Evolutionary conservation across 164 flowering plant species (phyloP), one percentile per base, ranked within the genome.

Genomic region (Cinnamomum micranthum): DNA sequence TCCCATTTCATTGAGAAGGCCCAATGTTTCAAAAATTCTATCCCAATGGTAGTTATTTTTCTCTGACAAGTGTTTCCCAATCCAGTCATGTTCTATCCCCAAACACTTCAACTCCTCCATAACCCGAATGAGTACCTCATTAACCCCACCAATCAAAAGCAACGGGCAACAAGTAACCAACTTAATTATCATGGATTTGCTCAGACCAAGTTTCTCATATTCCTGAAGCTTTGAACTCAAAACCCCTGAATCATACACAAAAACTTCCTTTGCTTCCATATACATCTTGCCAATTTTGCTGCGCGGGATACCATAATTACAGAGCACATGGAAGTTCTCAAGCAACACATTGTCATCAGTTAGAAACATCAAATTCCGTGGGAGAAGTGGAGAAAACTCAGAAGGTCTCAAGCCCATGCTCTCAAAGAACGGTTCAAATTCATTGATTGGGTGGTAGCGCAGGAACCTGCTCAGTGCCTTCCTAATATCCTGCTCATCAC

Each of bases 381-480:
- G 92, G 75, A 93, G 92, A 52, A 85, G 62, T 6, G 75, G 68
- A 3, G 9, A 23, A 35, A 84, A 77, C 79, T 87, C 89, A 1
- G 78, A 64, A 5, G 86, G 91, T 52, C 81, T 76, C 85, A 93
- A 76, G 65, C 98, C 97, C 62, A 88, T 73, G 77, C 98, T 91
- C 87, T 93, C 98, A 68, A 93, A 87, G 81, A 93, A 91, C 0
- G 97, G 97, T 75, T 91, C 98, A 71, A 88, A 91, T 67, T 93
- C 98, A 81, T 93, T 91, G 65, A 93, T 85, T 1, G 97, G 98
- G 73, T 90, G 86, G 78, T 87, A 89, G 23, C 92, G 79, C 68
- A 93, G 77, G 70, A 83, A 87, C 33, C 91, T 82, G n/a, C 86
- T 3, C 23, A 89, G 3, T 0, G 88, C 83, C 25, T 68, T 55